Conservation (phyloP, 1,139 yeast species). For the Debaryomyces nepalensis region DNA sequence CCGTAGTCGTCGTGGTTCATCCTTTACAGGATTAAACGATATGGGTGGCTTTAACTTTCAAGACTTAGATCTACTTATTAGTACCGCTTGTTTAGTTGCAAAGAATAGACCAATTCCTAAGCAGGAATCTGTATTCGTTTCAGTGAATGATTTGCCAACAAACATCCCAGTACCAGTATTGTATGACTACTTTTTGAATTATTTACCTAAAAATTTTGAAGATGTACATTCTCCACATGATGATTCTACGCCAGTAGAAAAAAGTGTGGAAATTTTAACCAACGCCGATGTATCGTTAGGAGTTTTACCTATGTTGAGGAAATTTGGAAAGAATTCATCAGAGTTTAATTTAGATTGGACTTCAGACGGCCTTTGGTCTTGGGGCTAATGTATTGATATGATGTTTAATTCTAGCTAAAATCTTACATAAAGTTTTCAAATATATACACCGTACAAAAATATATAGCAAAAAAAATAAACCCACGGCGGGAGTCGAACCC, state of each 20-base stretch:
- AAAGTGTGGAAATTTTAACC: slow-evolving; percentile 29
- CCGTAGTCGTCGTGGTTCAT: slow-evolving; percentile 38
- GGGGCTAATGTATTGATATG: slow-evolving; percentile 23
- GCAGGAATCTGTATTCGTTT: slow-evolving; percentile 24
- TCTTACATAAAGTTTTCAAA: too few species aligned
- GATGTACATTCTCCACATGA: slow-evolving; percentile 17
- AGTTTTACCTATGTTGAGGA: slow-evolving; percentile 41
- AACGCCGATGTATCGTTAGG: slow-evolving; percentile 27
- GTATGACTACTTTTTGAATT: slow-evolving; percentile 44
- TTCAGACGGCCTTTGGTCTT: slow-evolving; percentile 36
- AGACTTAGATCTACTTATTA: slow-evolving; percentile 43
- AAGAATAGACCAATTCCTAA: slow-evolving; percentile 24
- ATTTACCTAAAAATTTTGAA: slow-evolving; percentile 33
- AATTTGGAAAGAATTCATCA: slow-evolving; percentile 33
- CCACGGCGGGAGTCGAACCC: slow-evolving; percentile 43
- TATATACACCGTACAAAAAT: too few species aligned
- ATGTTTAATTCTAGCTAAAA: not conserved
- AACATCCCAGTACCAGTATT: slow-evolving; percentile 41
- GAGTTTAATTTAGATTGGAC: slow-evolving; percentile 47
- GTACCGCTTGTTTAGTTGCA: slow-evolving; percentile 38
- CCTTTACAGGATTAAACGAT: slow-evolving; percentile 45
- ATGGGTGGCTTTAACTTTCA: slow-evolving; percentile 49
- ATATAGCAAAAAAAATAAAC: slow-evolving; percentile 17
- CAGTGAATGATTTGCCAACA: slow-evolving; percentile 41
- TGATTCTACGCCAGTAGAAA: slow-evolving; percentile 13